A percentile compares a stretch with the other conserved stretches of the same genome.
Conservation (phyloP, 192 early-diverging fungal genomes). For the Umbelopsis sp. region DNA sequence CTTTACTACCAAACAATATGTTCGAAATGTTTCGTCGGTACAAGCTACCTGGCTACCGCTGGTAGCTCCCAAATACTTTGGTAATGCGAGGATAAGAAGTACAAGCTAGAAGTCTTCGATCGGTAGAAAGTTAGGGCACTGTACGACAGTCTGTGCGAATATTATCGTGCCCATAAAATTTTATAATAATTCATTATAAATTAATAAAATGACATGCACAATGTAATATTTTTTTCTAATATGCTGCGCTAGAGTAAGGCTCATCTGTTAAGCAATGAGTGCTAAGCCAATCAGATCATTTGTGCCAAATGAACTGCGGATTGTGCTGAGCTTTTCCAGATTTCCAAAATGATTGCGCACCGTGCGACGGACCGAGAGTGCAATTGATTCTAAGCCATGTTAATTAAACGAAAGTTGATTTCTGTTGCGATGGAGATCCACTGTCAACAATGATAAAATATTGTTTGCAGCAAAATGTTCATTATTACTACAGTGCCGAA, state of each 20-base stretch:
- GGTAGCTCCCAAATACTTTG: constrained; percentile 80
- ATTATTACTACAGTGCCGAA: constrained; percentile 3
- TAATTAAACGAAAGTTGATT: neutral
- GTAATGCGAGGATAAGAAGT: constrained; percentile 20
- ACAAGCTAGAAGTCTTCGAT: neutral
- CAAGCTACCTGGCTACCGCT: constrained; percentile 82
- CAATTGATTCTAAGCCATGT: no score
- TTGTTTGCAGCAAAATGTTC: neutral
- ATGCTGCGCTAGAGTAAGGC: no score
- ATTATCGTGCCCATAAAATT: no score
- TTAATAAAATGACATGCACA: no score
- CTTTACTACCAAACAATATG: constrained; percentile 87
- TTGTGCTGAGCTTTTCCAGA: no score
- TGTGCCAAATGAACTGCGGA: no score
- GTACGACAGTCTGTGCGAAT: neutral
- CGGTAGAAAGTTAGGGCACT: neutral
- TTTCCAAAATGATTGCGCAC: no score
- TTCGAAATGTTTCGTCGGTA: constrained; percentile 80
- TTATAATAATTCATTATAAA: no score
- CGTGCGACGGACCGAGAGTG: no score
- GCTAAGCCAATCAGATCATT: no score
- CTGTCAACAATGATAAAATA: neutral
- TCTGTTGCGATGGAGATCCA: neutral
- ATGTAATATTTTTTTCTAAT: no score
- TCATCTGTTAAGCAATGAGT: no score